Evolutionary conservation across 257 asterid genomes (phyloP).

Genomic region (Solanum sitiens): DNA sequence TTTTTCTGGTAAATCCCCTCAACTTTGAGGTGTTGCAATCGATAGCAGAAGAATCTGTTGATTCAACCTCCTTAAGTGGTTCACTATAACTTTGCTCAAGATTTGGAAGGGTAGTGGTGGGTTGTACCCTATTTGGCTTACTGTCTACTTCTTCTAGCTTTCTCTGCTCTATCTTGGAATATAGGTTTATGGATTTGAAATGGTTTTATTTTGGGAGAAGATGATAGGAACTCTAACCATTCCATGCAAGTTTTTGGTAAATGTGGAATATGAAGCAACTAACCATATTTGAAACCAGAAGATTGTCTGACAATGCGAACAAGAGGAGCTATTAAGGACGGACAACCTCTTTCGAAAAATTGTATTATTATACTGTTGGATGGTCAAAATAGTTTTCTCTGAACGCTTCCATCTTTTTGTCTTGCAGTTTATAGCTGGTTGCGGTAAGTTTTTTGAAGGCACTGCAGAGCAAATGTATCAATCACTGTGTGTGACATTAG

Average conservation of each 20-base stretch:
- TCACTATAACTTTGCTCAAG: not conserved
- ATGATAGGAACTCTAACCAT: not conserved
- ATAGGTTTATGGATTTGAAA: not conserved
- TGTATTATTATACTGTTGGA: not conserved
- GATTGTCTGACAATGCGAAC: not conserved
- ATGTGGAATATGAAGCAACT: not conserved
- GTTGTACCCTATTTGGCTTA: not conserved
- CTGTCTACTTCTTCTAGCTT: not conserved
- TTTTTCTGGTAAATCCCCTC: not conserved
- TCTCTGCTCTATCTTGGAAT: not conserved
- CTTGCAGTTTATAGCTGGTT: constrained; percentile 76
- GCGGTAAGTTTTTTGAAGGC: constrained; percentile 95
- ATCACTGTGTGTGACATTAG: constrained; percentile 75
- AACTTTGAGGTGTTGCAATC: not conserved
- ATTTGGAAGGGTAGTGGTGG: not conserved
- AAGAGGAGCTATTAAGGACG: not conserved
- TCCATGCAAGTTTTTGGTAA: not conserved
- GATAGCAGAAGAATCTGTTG: not conserved
- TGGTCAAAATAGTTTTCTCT: not conserved
- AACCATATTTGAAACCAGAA: not conserved
- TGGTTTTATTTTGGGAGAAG: not conserved
- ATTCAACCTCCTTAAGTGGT: not conserved
- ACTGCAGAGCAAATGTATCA: constrained; percentile 94
- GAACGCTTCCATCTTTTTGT: not conserved
- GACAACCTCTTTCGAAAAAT: not conserved